phyloP scores from a whole-genome alignment of 129 eudicot species.

The Saussurea involucrata region DNA sequence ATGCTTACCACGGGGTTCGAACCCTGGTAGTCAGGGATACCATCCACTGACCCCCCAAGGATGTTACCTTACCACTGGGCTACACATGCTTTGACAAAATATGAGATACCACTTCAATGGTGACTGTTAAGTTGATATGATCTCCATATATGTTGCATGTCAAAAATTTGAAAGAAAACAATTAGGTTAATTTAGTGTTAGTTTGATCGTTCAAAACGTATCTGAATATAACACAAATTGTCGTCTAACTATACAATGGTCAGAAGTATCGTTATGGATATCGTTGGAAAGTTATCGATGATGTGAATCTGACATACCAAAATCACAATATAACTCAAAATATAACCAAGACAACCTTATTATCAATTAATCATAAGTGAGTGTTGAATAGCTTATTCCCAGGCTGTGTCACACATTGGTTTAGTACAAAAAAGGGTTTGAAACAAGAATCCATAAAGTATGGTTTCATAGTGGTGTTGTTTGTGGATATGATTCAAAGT shows the following conservation, averaged over 20 bases:
- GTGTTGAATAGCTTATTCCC: background rate
- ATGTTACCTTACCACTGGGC: too few species aligned
- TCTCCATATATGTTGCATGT: background rate
- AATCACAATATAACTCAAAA: too few species aligned
- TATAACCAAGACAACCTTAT: background rate
- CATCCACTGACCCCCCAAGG: too few species aligned
- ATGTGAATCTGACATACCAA: too few species aligned
- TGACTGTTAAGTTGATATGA: background rate
- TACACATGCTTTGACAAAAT: background rate
- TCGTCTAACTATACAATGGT: too few species aligned
- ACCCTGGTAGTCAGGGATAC: too few species aligned
- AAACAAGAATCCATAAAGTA: background rate
- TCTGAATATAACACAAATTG: too few species aligned
- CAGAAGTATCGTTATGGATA: background rate
- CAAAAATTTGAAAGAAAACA: too few species aligned
- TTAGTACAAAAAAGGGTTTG: background rate
- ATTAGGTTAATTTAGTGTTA: too few species aligned
- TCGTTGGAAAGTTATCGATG: background rate
- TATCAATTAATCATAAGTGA: background rate
- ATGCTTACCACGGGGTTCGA: too few species aligned
- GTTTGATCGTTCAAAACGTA: too few species aligned
- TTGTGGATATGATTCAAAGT: background rate
- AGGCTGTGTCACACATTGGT: background rate
- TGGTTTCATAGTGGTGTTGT: background rate
- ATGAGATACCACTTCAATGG: background rate